Evolutionary conservation across 176 grass and related monocot genomes (phyloP).

Genomic region (Carex kokanica): DNA sequence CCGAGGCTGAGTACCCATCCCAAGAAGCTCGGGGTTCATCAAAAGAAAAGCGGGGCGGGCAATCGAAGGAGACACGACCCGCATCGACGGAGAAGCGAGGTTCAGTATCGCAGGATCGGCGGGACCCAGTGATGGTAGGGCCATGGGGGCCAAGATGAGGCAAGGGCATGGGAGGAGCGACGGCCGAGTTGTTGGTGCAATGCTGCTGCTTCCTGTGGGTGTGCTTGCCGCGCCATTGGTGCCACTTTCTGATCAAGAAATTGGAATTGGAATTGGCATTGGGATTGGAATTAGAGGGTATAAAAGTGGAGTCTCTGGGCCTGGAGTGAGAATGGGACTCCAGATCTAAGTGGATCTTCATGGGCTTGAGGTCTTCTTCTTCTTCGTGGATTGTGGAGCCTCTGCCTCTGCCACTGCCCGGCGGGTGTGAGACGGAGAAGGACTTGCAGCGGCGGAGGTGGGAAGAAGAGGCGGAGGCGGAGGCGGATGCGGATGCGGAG

Average conservation of each 20-base stretch:
- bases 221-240: constrained; percentile 66
- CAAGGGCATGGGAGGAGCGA: constrained; percentile 20
- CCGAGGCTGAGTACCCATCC: constrained; percentile 32
- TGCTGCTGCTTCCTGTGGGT: neutral
- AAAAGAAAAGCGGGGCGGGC: constrained; percentile 30
- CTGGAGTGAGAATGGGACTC: constrained; percentile 26
- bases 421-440: constrained; percentile 25
- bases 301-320: too few relatives aligned
- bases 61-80: constrained; percentile 37
- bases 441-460: constrained; percentile 67
- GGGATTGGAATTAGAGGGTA: neutral
- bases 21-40: constrained; percentile 54
- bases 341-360: constrained; percentile 52
- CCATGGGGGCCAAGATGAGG: neutral
- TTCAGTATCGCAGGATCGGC: constrained; percentile 29
- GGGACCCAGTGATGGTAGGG: neutral
- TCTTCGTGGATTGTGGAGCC: constrained; percentile 5
- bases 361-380: constrained; percentile 25
- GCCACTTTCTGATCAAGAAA: constrained; percentile 61
- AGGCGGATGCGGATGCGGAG: constrained; percentile 35
- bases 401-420: neutral
- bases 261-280: constrained; percentile 21
- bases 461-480: neutral
- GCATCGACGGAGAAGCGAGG: constrained; percentile 39
- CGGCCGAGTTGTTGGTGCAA: constrained; percentile 3